Evolutionary conservation across 176 grass and related monocot genomes (phyloP).

Genomic region (Carex scoparia): DNA sequence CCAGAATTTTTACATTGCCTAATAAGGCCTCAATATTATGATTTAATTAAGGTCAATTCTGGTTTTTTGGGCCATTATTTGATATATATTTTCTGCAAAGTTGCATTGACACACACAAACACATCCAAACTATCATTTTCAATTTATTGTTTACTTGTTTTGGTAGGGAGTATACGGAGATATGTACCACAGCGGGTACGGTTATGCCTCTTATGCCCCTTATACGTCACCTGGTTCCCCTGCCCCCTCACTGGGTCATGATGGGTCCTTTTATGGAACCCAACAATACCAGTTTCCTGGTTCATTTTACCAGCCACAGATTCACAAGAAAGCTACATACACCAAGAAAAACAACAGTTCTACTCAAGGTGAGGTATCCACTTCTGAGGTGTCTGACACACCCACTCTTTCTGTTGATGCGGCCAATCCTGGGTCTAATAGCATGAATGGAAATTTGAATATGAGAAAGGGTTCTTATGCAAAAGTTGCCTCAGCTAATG

Average conservation of each 20-base stretch:
- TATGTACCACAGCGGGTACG: constrained; percentile 40
- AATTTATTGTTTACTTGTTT: neutral
- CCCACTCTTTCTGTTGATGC: constrained; percentile 25
- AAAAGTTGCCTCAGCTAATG: constrained; percentile 29
- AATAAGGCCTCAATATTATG: neutral
- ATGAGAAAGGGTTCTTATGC: constrained; percentile 25
- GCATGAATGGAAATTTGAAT: constrained; percentile 23
- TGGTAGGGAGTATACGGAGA: constrained; percentile 70
- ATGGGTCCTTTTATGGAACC: constrained; percentile 52
- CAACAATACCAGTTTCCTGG: constrained; percentile 49
- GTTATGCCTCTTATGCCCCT: constrained; percentile 52
- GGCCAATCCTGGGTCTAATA: constrained; percentile 28
- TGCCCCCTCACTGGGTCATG: constrained; percentile 41
- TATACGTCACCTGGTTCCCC: constrained; percentile 38
- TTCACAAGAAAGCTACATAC: constrained; percentile 28
- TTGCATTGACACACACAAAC: neutral
- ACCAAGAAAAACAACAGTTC: constrained; percentile 25
- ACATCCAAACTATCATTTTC: neutral
- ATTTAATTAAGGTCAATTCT: neutral
- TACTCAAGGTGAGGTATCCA: constrained; percentile 26
- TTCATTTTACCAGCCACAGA: constrained; percentile 39
- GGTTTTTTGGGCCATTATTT: neutral
- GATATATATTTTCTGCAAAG: neutral
- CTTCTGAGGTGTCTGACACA: constrained; percentile 27
- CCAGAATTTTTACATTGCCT: neutral